Base-by-base conservation (phyloP, 768 basidiomycete species). In the Xanthoconium stramineum region DNA sequence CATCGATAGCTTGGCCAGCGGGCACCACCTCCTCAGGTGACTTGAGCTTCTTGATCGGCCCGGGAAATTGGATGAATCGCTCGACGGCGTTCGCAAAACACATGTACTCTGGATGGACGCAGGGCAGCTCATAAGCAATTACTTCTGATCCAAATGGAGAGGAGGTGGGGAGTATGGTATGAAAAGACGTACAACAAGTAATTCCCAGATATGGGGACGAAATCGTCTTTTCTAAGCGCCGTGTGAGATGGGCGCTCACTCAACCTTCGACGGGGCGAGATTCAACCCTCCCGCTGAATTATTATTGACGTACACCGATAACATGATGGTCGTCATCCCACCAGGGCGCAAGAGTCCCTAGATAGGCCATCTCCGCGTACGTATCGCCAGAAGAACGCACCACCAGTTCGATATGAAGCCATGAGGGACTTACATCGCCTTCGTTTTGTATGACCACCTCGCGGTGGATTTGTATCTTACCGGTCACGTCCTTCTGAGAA, bases 161-260 rank as follows among this genome's bases (percentile, higher is more conserved):
- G 6, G 51, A 37, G 32, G 45, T n/a, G n/a, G n/a, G n/a, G n/a
- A n/a, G n/a, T n/a, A n/a, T 17, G 20, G 38, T n/a, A 30, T 14
- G 40, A 45, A 47, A 30, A 35, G 14, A 75, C 85, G 48, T 62
- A 92, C 90, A 77, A 64, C n/a, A n/a, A n/a, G n/a, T 88, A 93
- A 70, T 83, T 73, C 45, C 81, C 91, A 13, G 76, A 69, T 39
- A 91, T 73, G 2, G 80, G 71, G 13, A 93, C 76, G 61, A 91
- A 91, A 61, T 88, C 79, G 61, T 93, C 91, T 64, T 86, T 82
- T 1, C 89, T 91, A 43, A 85, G 73, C 15, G 83, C 72, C 1
- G 84, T 85, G 91, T 35, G 92, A 65, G 51, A 91, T 84, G 30
- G 92, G 74, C 1, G 83, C 85, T 42, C 73, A 76, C n/a, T 78